Evolutionary conservation across 2,329 filamentous ascomycete genomes (phyloP).

Genomic region (Cladosporium sphaerospermum): DNA sequence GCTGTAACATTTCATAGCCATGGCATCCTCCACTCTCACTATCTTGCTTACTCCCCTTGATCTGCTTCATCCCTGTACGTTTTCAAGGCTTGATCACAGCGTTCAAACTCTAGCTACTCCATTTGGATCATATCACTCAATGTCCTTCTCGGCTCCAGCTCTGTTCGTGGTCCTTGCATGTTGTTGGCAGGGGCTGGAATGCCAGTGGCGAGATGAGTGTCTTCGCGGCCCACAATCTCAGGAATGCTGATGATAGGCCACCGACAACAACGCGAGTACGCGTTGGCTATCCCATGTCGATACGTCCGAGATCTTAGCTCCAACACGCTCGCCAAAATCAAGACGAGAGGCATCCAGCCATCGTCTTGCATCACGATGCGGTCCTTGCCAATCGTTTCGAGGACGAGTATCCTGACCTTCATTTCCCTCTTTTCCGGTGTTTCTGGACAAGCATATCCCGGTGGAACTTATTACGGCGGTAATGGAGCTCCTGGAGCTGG

Average conservation of each 20-base stretch:
- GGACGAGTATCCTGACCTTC: constrained; percentile 16
- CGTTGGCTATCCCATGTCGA: background rate
- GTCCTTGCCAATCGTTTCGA: constrained; percentile 22
- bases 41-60: no score
- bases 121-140: no score
- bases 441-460: constrained; percentile 23
- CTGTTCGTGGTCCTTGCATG: background rate
- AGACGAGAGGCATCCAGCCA: background rate
- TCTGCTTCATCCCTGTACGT: no score
- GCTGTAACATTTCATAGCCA: no score
- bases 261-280: constrained; percentile 18
- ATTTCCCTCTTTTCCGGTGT: constrained; percentile 17
- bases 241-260: constrained; percentile 19
- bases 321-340: background rate
- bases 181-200: constrained; percentile 6
- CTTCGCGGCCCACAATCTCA: constrained; percentile 5
- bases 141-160: no score
- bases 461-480: constrained; percentile 22
- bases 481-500: constrained; percentile 25
- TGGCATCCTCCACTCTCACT: no score
- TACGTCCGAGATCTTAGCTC: background rate
- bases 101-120: no score
- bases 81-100: no score
- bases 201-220: background rate
- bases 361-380: constrained; percentile 16